Evolutionary conservation across 1,284 basidiomycete genomes (phyloP).

Genomic region (Rhodotorula sp.): DNA sequence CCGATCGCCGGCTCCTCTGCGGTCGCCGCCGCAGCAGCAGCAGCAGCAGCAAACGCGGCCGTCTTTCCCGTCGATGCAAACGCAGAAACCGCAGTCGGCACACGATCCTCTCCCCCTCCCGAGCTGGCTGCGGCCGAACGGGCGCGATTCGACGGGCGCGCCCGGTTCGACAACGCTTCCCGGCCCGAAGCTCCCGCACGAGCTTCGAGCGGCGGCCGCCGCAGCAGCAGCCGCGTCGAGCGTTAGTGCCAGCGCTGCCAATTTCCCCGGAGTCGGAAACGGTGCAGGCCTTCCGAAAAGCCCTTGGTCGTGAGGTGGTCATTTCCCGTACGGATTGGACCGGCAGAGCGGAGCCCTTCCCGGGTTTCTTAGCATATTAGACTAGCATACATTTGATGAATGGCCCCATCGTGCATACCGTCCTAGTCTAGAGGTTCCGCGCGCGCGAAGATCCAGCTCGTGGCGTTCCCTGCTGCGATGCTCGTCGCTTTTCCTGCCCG

Average conservation of each 20-base stretch:
- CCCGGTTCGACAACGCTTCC: neutral
- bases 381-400: no score
- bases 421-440: neutral
- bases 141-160: neutral
- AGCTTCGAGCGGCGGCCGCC: neutral
- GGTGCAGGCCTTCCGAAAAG: neutral
- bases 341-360: no score
- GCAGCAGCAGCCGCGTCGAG: neutral
- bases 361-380: no score
- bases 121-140: conserved; percentile 17
- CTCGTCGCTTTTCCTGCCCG: conserved; percentile 42
- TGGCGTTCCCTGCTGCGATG: conserved; percentile 71
- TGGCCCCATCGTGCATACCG: neutral
- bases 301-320: no score
- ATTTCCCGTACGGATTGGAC: no score
- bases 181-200: conserved; percentile 10
- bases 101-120: conserved; percentile 11
- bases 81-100: neutral
- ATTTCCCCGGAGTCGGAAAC: no score
- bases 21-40: neutral
- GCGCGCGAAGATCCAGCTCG: conserved; percentile 62
- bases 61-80: no score
- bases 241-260: neutral
- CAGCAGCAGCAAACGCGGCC: neutral
- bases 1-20: neutral